Evolutionary conservation across 192 early-diverging fungal genomes (phyloP), one percentile per base, ranked within the genome.

Genomic region (Coemansia sp.): DNA sequence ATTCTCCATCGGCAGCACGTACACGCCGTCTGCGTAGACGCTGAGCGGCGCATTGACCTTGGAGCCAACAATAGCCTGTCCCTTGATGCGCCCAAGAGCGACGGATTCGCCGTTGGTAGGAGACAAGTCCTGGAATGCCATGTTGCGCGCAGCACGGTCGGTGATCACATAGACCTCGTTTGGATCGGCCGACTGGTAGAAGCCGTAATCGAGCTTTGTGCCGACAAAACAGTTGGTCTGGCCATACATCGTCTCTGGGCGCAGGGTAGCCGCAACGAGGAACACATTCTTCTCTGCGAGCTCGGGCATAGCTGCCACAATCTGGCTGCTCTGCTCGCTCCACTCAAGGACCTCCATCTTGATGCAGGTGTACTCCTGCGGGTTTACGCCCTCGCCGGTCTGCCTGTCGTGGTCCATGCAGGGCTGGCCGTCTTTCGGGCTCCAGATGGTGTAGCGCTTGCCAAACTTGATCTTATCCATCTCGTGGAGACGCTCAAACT

Each of bases 181-280:
- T 17, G 89, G 87, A 57, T 87, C 81, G 3, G 50, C 52, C 28
- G 87, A 89, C 68, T 88, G 67, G 78, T 84, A 98, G 63, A 99
- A 81, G 31, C 94, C 94, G 67, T 99, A 99, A 41, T 85, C 88
- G 60, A 99, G 82, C 31, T 91, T 88, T n/a, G 88, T 85, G 55
- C 94, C 95, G 27, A 98, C 94, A 70, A 89, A 98, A 79, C 96
- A 98, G 82, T 98, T 98, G 58, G 95, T 99, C 77, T 98, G 95
- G 58, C 94, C 97, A 69, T 98, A 97, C 96, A 99, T 99, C 68
- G 97, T 99, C 82, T 99, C 97, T 3, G 97, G 97, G 29, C 95
- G 86, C 54, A 98, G 81, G 53, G 97, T 99, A 47, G 92, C 97
- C 20, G 97, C 96, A 14, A 98, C 93, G 59, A 97, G 76, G 75